Evolutionary conservation across 805 yeast genomes (phyloP).

Genomic region (Tetrapisispora fleetii): DNA sequence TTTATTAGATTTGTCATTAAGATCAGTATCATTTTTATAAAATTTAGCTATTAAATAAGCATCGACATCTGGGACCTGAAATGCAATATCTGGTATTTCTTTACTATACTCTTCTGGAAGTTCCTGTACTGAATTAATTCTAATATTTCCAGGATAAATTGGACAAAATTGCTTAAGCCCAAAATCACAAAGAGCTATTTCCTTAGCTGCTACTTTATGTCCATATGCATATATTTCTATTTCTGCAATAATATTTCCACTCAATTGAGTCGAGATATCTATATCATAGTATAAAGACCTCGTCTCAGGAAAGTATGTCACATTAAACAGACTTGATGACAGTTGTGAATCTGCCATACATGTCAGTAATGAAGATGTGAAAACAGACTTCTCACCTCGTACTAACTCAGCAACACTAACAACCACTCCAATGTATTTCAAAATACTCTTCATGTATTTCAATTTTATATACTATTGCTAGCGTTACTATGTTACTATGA

Average conservation of each 20-base stretch:
- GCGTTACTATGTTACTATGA: too few relatives aligned
- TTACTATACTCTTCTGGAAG: constrained; percentile 39
- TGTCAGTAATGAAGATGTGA: constrained; percentile 57
- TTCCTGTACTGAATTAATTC: constrained; percentile 61
- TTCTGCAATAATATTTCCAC: constrained; percentile 57
- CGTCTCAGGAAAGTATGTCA: constrained; percentile 64
- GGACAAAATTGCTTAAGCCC: constrained; percentile 89
- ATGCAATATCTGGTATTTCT: constrained; percentile 76
- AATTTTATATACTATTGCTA: neutral
- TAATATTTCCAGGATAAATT: constrained; percentile 68
- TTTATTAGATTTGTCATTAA: constrained; percentile 5
- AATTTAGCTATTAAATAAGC: constrained; percentile 57
- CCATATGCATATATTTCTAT: constrained; percentile 81
- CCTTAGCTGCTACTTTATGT: constrained; percentile 49
- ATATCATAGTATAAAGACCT: constrained; percentile 58
- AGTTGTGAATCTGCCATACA: constrained; percentile 73
- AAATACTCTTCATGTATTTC: neutral
- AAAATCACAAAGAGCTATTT: constrained; percentile 50
- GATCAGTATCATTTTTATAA: constrained; percentile 31
- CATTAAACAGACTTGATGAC: constrained; percentile 65
- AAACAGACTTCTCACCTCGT: neutral
- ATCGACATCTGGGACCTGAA: constrained; percentile 77
- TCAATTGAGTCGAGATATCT: constrained; percentile 57
- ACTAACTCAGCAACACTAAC: neutral
- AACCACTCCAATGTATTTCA: neutral